Evolutionary conservation across 225 moss, liverwort and hornwort genomes (phyloP), one percentile per base, ranked within the genome.

Genomic region (Bryum argenteum): DNA sequence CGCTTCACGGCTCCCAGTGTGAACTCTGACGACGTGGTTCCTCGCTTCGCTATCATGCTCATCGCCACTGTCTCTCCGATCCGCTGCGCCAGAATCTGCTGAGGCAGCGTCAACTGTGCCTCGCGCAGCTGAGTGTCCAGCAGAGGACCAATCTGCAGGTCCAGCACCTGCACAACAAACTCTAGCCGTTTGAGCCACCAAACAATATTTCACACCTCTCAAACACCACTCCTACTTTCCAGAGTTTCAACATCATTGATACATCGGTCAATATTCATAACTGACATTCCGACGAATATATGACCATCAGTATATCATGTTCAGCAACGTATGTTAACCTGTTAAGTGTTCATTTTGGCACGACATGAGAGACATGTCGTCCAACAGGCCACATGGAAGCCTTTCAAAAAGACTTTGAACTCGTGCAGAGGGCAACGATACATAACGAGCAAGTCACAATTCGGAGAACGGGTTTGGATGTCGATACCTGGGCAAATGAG

Each of bases 21-120:
- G 67, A 48, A 79, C 9, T 65, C 76, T 6, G 63, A 58, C 1
- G 69, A 57, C 0, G 65, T 67, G 15, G 33, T 45, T 17, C 73
- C 58, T 0, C 47, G 79, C 42, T 69, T 69, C n/a, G 52, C 20
- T 13, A 79, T 79, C 10, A 76, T 18, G 52, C 59, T 48, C 6
- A 48, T 7, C 8, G 83, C 83, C 4, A 65, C 73, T 4, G 73
- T 60, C 24, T 83, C 73, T 1, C 83, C 79, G 10, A 80, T 17
- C 1, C 83, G 76, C 64, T 80, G 79, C 16, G 68, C 79, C 1
- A 83, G 76, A 8, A 43, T 61, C 14, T 75, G 56, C 26, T 79
- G 16, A 0, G 63, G 11, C 10, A 38, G 20, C 6, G 75, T 60
- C 2, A 75, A 52, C 0, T 71, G 16, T 14, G 72, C n/a, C 16